These are phyloP conservation scores for Brassica balearica DNA, from an alignment of 441 rosid genomes.

Conservation along the genomic window DNA sequence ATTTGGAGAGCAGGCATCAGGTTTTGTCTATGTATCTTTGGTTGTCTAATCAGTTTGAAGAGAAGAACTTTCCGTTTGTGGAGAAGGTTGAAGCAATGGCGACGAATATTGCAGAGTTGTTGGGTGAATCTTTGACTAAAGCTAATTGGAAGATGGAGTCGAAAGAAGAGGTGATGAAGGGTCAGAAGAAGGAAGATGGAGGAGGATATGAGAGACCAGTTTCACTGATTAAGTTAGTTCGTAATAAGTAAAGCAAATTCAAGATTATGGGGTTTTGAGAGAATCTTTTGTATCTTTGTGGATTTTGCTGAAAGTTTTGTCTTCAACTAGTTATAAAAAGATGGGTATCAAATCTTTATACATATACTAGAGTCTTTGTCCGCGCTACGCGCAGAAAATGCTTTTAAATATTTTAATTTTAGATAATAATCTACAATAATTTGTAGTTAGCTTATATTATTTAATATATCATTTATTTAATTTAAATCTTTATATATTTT, in stretches of 20 bases:
- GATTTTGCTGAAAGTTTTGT: conserved; percentile 8
- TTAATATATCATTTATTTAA: too few relatives aligned
- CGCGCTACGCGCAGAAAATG: too few relatives aligned
- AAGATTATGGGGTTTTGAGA: not conserved
- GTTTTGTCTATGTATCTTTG: conserved; percentile 91
- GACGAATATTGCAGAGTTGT: conserved; percentile 68
- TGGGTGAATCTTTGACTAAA: conserved; percentile 78
- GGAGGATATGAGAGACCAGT: conserved; percentile 65
- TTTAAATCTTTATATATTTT: too few relatives aligned
- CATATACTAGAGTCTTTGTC: too few relatives aligned
- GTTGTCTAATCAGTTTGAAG: conserved; percentile 87
- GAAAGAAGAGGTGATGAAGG: conserved; percentile 55
- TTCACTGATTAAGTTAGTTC: conserved; percentile 54
- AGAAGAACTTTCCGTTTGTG: conserved; percentile 73
- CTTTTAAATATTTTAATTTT: too few relatives aligned
- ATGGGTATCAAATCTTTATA: not conserved
- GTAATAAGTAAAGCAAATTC: conserved; percentile 24
- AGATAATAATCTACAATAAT: too few relatives aligned
- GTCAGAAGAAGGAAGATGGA: conserved; percentile 53
- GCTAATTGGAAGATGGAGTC: conserved; percentile 85
- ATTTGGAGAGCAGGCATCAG: conserved; percentile 89
- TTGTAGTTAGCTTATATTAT: too few relatives aligned
- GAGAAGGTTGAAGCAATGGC: conserved; percentile 92
- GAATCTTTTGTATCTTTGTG: not conserved
- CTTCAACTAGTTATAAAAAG: not conserved